Base-by-base conservation (phyloP, 148 eudicot genomes). In the Oxyria digyna region DNA sequence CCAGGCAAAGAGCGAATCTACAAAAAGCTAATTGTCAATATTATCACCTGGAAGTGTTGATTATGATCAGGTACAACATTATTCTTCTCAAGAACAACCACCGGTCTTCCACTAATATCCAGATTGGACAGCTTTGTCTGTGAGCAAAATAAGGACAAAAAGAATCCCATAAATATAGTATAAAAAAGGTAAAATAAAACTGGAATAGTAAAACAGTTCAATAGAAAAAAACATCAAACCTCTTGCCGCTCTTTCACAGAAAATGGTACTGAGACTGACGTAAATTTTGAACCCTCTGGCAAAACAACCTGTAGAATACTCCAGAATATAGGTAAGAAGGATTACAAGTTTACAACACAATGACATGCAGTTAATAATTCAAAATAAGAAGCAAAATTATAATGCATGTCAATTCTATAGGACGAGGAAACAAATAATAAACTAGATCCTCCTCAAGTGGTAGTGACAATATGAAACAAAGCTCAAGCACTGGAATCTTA, bases 91-190 rank as follows among this genome's bases (percentile, higher is more conserved):
- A 94, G 76, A 73, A 94, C 93, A 68, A 91, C 54, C 40, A 91
- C 97, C 63, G 97, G 97, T 84, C 99, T 86, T 66, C 99, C 99
- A 76, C 77, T 74, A 49, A 88, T 78, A 83, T 91, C 99, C 74
- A 94, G 79, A 83, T 94, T 97, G 74, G 97, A 88, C 20, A 82
- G 35, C 75, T 85, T 88, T 23, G 76, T 83, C 99, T 94, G 82
- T 81, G 80, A 52, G 27, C 26, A 74, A 78, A 23, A 73, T 10
- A 45, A 68, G 27, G 62, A 46, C 17, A 41, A 74, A 62, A 68
- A 67, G 45, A 71, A 66, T 50, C 42, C 32, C 23, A 8, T 32
- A 10, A 4, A 26, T 14, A 42, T 24, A 35, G 40, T 26, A 12
- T 42, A 20, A 38, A 68, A n/a, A 67, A n/a, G 70, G 17, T 33